Evolutionary conservation across 2,329 filamentous ascomycete genomes (phyloP).

Genomic region (Aspergillus candidus): DNA sequence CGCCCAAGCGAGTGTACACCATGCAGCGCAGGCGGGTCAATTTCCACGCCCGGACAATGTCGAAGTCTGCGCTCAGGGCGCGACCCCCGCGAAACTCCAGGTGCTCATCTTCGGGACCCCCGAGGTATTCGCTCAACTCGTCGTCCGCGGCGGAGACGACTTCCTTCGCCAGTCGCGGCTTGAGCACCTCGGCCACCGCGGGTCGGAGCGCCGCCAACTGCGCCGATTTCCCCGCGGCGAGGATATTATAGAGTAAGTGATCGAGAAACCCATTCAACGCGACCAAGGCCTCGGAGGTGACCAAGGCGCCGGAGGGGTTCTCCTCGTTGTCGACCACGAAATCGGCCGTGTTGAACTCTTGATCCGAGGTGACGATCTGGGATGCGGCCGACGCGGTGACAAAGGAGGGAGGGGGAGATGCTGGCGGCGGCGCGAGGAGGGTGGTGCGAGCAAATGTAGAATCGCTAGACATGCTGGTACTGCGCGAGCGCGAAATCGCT

Average conservation of each 20-base stretch:
- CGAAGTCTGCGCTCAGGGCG: slow-evolving; percentile 60
- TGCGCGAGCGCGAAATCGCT: slow-evolving; percentile 31
- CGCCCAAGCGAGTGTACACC: slow-evolving; percentile 94
- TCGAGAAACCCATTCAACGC: slow-evolving; percentile 91
- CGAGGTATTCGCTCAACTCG: slow-evolving; percentile 81
- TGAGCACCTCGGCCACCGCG: slow-evolving; percentile 79
- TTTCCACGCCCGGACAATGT: slow-evolving; percentile 92
- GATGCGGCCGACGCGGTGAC: slow-evolving; percentile 83
- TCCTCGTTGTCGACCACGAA: slow-evolving; percentile 65
- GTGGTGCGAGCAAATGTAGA: slow-evolving; percentile 25
- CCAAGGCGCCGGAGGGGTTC: slow-evolving; percentile 59
- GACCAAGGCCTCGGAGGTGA: slow-evolving; percentile 65
- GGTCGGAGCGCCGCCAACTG: slow-evolving; percentile 68
- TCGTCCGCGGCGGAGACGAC: slow-evolving; percentile 78
- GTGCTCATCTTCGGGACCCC: slow-evolving; percentile 70
- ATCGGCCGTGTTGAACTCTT: slow-evolving; percentile 65
- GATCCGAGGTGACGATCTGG: slow-evolving; percentile 84
- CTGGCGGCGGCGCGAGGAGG: slow-evolving; percentile 60
- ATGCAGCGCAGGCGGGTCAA: slow-evolving; percentile 87
- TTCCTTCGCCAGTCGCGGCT: slow-evolving; percentile 79
- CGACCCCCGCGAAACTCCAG: slow-evolving; percentile 51
- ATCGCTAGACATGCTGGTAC: slow-evolving; percentile 36
- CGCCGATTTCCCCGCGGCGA: slow-evolving; percentile 74
- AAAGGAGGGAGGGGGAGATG: slow-evolving; percentile 76
- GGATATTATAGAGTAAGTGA: slow-evolving; percentile 83